These are phyloP conservation scores for Piedraia hortae DNA, from an alignment of 2,329 filamentous ascomycete genomes.

Conservation along the genomic window DNA sequence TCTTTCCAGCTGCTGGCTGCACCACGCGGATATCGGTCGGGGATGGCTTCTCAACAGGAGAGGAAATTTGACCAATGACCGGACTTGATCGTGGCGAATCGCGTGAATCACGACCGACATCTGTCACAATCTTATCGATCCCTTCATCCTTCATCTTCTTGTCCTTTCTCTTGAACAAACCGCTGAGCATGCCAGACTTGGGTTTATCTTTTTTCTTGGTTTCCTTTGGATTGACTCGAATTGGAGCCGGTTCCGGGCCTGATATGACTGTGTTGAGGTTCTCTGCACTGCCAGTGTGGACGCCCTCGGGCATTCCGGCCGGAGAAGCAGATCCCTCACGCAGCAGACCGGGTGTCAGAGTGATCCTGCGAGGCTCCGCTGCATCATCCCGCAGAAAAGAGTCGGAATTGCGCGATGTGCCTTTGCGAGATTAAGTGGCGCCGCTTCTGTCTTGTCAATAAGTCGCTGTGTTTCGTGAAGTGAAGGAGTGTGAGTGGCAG, in stretches of 20 bases:
- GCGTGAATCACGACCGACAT: conserved; percentile 7
- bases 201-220: conserved; percentile 45
- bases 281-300: conserved; percentile 38
- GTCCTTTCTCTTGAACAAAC: conserved; percentile 38
- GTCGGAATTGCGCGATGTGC: conserved; percentile 70
- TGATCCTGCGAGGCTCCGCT: conserved; percentile 90
- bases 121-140: conserved; percentile 10
- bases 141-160: conserved; percentile 26
- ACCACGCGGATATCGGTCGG: neutral
- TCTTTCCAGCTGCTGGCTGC: conserved; percentile 1
- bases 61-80: conserved; percentile 5
- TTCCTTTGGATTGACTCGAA: conserved; percentile 50
- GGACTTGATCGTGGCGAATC: conserved; percentile 6
- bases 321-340: conserved; percentile 38
- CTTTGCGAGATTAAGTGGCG: conserved; percentile 42
- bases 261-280: conserved; percentile 41
- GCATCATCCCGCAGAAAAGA: conserved; percentile 95
- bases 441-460: conserved; percentile 13
- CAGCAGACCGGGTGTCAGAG: conserved; percentile 72
- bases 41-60: conserved; percentile 10
- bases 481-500: conserved; percentile 5
- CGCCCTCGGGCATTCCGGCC: conserved; percentile 18
- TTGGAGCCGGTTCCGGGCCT: conserved; percentile 31
- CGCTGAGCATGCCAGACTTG: conserved; percentile 44
- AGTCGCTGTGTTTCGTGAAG: conserved; percentile 10